Evolutionary conservation across 2,329 filamentous ascomycete species (phyloP).

Genomic region (Fusarium robinianum): DNA sequence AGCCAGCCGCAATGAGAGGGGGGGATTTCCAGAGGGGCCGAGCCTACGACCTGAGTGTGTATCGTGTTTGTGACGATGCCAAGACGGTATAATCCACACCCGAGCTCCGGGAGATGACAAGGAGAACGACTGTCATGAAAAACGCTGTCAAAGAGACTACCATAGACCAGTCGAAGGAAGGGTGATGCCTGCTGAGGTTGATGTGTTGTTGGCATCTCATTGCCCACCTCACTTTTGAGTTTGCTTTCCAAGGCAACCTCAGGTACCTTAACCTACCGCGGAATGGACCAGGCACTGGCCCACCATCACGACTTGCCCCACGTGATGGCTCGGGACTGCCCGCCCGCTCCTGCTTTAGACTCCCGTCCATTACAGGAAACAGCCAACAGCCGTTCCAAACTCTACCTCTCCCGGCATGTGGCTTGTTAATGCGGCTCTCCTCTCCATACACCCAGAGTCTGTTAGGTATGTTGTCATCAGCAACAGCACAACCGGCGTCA

Average conservation of each 20-base stretch:
- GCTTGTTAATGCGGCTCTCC: slow-evolving; percentile 3
- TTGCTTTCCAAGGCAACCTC: slow-evolving; percentile 16
- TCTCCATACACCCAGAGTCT: too few species aligned
- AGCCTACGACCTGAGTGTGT: too few species aligned
- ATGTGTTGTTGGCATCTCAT: slow-evolving; percentile 13
- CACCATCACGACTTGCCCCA: slow-evolving; percentile 21
- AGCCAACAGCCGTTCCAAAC: not conserved
- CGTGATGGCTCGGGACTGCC: slow-evolving; percentile 23
- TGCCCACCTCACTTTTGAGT: slow-evolving; percentile 26
- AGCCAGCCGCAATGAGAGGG: slow-evolving; percentile 9
- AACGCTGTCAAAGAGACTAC: too few species aligned
- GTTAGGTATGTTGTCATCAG: slow-evolving; percentile 5
- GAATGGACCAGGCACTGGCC: slow-evolving; percentile 9
- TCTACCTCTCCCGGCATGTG: not conserved
- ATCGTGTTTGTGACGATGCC: slow-evolving; percentile 18
- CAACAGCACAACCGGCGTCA: too few species aligned
- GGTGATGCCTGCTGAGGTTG: slow-evolving; percentile 9
- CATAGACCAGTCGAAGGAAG: slow-evolving; percentile 15
- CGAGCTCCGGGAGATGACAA: slow-evolving; percentile 8
- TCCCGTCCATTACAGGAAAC: slow-evolving; percentile 4
- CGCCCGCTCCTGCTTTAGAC: slow-evolving; percentile 1
- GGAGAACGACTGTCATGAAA: too few species aligned
- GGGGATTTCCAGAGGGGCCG: too few species aligned
- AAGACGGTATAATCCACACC: slow-evolving; percentile 4
- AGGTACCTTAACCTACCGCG: slow-evolving; percentile 5